Base-by-base conservation (phyloP, 75 land plant genomes). In the Azolla pinnata region DNA sequence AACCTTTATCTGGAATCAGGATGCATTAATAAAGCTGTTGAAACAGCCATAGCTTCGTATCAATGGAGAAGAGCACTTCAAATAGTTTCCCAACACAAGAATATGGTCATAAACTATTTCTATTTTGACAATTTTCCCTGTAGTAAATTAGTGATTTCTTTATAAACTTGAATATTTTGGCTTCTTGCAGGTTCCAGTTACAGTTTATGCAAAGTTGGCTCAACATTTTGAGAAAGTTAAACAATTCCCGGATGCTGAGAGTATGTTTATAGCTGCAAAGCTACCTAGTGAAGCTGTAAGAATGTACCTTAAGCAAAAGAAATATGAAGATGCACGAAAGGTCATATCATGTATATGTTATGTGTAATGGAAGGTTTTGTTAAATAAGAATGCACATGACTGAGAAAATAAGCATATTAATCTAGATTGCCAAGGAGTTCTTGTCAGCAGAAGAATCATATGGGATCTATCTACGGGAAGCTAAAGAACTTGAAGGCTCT, bases 1-100 rank as follows among this genome's bases (percentile, higher is more conserved):
- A 66, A 60, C 46, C 75, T 67, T 34, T 73, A 59, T 53, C 60
- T 73, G 12, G 75, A 73, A 33, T 63, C 75, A n/a, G 71, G 71
- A 1, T 67, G 65, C 42, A 42, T 12, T 27, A 29, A n/a, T 20
- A 73, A 49, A 56, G 70, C 70, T 18, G 61, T 73, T 33, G 70
- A 73, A 61, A 23, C 70, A 9, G 75, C 75, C 1, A 60, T 67
- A 12, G 44, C 70, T 21, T 57, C 75, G 12, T 31, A 53, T 47
- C 71, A 67, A 54, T 73, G 75, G 75, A 53, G 33, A 44, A 65
- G 60, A 33, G 75, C 75, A 35, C 38, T 67, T 18, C 70, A 73
- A 56, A 61, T 73, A 27, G 70, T 60, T 29, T 31, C 56, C 14
- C 70, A 73, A 48, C 56, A 67, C 34, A 30, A 29, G 0, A 67